These are phyloP conservation scores for Akanthomyces lecanii DNA, from an alignment of 2,329 filamentous ascomycete genomes.

Conservation along the genomic window DNA sequence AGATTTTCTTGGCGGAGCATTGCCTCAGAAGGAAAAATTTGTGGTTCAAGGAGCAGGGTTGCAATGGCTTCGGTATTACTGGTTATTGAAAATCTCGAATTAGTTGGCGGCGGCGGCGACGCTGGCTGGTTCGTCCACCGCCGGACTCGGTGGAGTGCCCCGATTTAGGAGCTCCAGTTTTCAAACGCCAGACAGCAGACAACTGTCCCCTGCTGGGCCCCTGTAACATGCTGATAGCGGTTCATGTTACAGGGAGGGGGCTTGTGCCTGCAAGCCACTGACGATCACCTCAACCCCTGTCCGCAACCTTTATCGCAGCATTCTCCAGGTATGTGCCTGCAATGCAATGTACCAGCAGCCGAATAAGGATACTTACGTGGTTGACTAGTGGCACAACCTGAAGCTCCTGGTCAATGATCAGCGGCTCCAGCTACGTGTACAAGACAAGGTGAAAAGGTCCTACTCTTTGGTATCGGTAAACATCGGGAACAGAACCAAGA, in stretches of 20 bases:
- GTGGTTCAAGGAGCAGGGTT: background rate
- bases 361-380: too few relatives aligned
- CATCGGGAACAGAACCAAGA: background rate
- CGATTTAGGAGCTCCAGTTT: background rate
- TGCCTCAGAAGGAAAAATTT: background rate
- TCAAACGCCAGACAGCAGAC: background rate
- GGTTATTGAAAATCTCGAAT: background rate
- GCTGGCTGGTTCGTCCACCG: background rate
- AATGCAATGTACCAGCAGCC: background rate
- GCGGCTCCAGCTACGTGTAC: background rate
- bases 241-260: background rate
- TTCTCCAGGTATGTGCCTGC: background rate
- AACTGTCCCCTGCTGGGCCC: too few relatives aligned
- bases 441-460: background rate
- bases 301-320: background rate
- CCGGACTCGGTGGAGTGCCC: background rate
- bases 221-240: background rate
- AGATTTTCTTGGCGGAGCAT: background rate
- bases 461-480: background rate
- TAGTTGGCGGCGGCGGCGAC: too few relatives aligned
- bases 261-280: conserved; percentile 3
- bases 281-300: background rate
- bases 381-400: background rate
- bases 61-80: background rate
- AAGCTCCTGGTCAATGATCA: background rate